These are phyloP conservation scores for Prunus salicina DNA, from an alignment of 306 rosid species.

Conservation along the genomic window DNA sequence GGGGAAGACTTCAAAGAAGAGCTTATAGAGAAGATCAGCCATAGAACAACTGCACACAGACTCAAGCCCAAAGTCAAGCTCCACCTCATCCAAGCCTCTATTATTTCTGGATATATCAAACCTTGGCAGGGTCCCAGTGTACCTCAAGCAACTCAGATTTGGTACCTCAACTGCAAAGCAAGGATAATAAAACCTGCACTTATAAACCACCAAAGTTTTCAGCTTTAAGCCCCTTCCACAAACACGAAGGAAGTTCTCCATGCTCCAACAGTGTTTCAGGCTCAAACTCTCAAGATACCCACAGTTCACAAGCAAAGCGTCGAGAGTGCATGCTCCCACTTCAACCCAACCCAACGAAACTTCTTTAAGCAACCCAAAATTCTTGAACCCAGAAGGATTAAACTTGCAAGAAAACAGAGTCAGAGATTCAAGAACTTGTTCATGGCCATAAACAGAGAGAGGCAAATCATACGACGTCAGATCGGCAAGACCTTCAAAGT, in stretches of 20 bases:
- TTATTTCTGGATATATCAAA: neutral
- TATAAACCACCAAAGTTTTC: conserved; percentile 17
- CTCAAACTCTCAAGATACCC: conserved; percentile 31
- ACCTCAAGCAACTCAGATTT: conserved; percentile 20
- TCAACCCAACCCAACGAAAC: conserved; percentile 30
- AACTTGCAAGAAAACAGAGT: conserved; percentile 27
- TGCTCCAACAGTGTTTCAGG: conserved; percentile 24
- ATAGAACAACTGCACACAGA: neutral
- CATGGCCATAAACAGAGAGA: neutral
- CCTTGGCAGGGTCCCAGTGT: neutral
- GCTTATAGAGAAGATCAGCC: conserved; percentile 8
- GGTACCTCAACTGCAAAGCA: conserved; percentile 19
- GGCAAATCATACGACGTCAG: conserved; percentile 24
- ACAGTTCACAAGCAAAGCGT: conserved; percentile 15
- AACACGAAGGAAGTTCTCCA: neutral
- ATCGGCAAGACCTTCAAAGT: neutral
- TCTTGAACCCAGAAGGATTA: neutral
- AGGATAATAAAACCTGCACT: conserved; percentile 5
- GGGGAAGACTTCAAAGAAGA: conserved; percentile 11
- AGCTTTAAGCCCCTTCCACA: conserved; percentile 17
- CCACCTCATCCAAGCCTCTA: conserved; percentile 21
- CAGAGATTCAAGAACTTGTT: conserved; percentile 16
- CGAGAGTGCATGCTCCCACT: neutral
- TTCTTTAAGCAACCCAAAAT: conserved; percentile 1
- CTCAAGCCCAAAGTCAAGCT: conserved; percentile 24